Conservation (phyloP, 164 flowering plant genomes). For the Magnolia officinalis region DNA sequence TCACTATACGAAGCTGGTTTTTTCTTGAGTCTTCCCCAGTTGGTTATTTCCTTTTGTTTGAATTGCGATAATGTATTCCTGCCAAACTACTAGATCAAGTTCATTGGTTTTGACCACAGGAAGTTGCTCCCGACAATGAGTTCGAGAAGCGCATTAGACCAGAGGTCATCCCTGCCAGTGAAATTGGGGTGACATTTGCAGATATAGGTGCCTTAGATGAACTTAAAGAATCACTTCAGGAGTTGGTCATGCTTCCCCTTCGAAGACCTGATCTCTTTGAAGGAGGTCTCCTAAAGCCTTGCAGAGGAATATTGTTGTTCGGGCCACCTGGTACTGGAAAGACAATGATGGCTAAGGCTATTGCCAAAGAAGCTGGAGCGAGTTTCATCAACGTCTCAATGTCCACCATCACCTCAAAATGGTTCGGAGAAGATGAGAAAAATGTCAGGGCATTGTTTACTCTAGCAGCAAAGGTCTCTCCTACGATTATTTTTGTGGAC, state of each 20-base stretch:
- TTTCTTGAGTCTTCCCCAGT: too few species aligned
- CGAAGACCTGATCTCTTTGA: conserved; percentile 85
- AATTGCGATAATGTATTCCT: neutral
- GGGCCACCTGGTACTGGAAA: conserved; percentile 99
- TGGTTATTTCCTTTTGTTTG: neutral
- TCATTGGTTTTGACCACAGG: conserved; percentile 39
- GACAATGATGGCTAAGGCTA: conserved; percentile 97
- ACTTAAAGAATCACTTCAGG: conserved; percentile 89
- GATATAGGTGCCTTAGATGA: conserved; percentile 92
- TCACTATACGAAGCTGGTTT: too few species aligned
- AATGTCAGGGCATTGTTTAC: conserved; percentile 90
- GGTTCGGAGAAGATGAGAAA: conserved; percentile 99
- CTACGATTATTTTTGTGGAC: conserved; percentile 92
- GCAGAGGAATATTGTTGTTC: conserved; percentile 86
- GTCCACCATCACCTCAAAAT: conserved; percentile 95
- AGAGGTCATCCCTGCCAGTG: conserved; percentile 83
- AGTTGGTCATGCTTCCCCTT: conserved; percentile 93
- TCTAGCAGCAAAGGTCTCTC: conserved; percentile 90
- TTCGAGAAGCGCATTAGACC: conserved; percentile 93
- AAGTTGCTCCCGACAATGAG: conserved; percentile 74
- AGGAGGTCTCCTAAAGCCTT: conserved; percentile 92
- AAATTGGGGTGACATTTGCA: conserved; percentile 75
- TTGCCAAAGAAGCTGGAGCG: conserved; percentile 93
- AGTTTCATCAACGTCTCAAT: conserved; percentile 97
- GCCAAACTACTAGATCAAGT: neutral